Base-by-base conservation (phyloP, 331 rosid species). In the Telfairia occidentalis region DNA sequence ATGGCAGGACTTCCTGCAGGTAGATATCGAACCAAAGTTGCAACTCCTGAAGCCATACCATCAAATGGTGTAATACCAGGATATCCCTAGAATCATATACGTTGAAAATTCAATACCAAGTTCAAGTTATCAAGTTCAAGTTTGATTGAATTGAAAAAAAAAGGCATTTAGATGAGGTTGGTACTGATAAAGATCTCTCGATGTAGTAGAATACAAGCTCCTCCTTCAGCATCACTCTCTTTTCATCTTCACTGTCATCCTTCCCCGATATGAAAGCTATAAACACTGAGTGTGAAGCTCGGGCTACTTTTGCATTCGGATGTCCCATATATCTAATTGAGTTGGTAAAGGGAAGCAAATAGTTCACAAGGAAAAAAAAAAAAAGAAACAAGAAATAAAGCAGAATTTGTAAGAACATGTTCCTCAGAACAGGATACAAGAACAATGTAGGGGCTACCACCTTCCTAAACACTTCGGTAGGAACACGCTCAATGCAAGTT, bases 1-100 rank as follows among this genome's bases (percentile, higher is more conserved):
- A 81, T 91, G 73, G 92, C 86, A 54, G 98, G 96, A 80, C 97
- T 91, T 80, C 98, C 96, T 34, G 97, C 97, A 72, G 96, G 98
- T 81, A 94, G 91, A 85, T 89, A 84, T 45, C 90, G 90, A 53
- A 86, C 87, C 82, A 91, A 75, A 53, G 92, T 90, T 66, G 86
- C 85, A 80, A 94, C 90, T 75, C 97, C 97, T 76, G 97, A 85
- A 84, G 97, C 97, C 90, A 94, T 82, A 67, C 98, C 98, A 79
- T 94, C 96, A 29, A 91, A 91, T 30, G 97, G 98, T 76, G 98
- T 94, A 77, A 85, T 82, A 78, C 83, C 84, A 9, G 98, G 98
- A 83, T 88, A 94, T 72, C 87, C 91, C 98, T 94, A 65, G 53
- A 83, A 60, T 81, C 78, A 83, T 50, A 77, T 76, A 32, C 76